Conservation (phyloP, 345 rosid genomes). For the Salix koriyanagi region DNA sequence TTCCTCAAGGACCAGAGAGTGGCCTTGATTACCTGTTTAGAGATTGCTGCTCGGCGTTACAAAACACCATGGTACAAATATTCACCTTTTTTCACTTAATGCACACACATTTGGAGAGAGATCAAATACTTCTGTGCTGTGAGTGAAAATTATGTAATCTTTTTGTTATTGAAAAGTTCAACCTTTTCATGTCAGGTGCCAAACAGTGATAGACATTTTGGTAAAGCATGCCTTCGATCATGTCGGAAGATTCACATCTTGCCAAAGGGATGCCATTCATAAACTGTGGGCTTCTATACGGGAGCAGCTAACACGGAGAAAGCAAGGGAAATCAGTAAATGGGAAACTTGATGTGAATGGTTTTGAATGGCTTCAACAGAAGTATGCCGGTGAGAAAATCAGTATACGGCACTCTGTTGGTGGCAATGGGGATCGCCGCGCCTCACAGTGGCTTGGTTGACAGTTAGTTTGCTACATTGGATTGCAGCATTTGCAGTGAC, state of each 20-base stretch:
- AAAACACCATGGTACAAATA: conserved; percentile 67
- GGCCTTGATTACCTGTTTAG: conserved; percentile 78
- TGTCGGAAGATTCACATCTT: conserved; percentile 67
- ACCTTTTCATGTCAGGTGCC: conserved; percentile 19
- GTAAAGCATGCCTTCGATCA: conserved; percentile 89
- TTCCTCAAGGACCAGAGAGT: conserved; percentile 73
- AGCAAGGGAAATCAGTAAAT: conserved; percentile 84
- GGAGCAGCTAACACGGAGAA: conserved; percentile 75
- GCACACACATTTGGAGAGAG: too few species aligned
- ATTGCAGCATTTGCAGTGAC: neutral
- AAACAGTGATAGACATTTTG: conserved; percentile 77
- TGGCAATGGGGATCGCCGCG: conserved; percentile 75
- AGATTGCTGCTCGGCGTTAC: conserved; percentile 88
- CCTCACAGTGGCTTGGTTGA: conserved; percentile 94
- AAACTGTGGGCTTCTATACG: conserved; percentile 86
- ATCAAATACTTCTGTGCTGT: neutral
- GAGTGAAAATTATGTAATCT: neutral
- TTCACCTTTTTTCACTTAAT: neutral
- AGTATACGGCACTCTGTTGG: conserved; percentile 87
- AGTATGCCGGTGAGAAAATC: conserved; percentile 79
- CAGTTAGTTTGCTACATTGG: neutral
- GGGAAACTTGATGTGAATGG: conserved; percentile 92
- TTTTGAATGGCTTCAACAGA: conserved; percentile 83
- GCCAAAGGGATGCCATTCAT: conserved; percentile 75
- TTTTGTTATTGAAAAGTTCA: neutral